Base-by-base conservation (phyloP, 129 eudicot genomes). In the Centella asiatica region DNA sequence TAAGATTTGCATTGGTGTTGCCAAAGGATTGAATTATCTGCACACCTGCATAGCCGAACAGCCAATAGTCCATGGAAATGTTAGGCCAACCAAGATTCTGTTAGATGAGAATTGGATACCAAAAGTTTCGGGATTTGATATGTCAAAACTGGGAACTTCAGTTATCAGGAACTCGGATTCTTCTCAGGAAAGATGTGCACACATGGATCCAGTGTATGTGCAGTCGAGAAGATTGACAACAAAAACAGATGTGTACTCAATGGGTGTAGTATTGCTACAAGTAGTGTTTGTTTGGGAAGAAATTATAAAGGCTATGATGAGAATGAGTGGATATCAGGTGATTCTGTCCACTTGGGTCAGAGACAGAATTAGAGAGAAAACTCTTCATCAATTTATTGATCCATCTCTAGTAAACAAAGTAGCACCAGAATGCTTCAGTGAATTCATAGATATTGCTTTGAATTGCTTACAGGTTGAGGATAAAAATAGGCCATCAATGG, bases 1-100 rank as follows among this genome's bases (percentile, higher is more conserved):
- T 27, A 53, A 60, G 3, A 77, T 81, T 9, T 78, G 80, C 72
- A 74, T 81, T 18, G 88, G 83, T 4, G 76, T 80, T 6, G 87
- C 87, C 6, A 40, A 68, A 60, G 83, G 58, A 18, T 13, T 53
- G 36, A 0, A 53, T 7, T 5, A 53, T 15, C 58, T 53, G n/a
- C 58, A 53, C 36, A 53, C n/a, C 4, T 32, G 58, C 33, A 53
- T 53, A 13, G 36, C 27, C 5, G 58, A 8, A 24, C 32, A 53
- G 27, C 25, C 27, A 53, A 53, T 53, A 15, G 15, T 11, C n/a
- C 59, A 53, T 13, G 59, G 59, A 0, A 27, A 34, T 25, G 0
- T 53, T 19, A 53, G 15, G 59, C 59, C 59, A 27, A 27, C 13
- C 59, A 53, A 53, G 37, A 53, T 53, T 53, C 59, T 53, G 10